Conservation (phyloP, 345 rosid genomes). For the Reutealis trisperma region DNA sequence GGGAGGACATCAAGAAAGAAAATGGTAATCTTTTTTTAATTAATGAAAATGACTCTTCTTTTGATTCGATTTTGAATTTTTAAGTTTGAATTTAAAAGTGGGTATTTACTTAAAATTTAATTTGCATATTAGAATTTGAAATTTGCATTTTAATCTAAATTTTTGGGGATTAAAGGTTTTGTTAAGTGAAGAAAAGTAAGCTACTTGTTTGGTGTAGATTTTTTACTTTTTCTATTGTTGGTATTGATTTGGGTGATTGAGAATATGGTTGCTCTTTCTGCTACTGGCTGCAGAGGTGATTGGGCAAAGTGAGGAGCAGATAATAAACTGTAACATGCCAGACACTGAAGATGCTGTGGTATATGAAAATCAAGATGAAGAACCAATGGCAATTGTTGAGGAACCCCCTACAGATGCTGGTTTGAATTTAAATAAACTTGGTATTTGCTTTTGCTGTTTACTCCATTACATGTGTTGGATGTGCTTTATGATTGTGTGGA, state of each 20-base stretch:
- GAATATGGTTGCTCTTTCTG: neutral
- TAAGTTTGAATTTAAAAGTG: neutral
- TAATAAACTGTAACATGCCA: conserved; percentile 49
- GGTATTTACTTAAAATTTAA: neutral
- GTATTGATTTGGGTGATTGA: conserved; percentile 3
- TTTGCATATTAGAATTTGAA: neutral
- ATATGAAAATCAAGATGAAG: conserved; percentile 60
- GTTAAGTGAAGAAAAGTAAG: neutral
- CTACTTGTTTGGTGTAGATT: no score
- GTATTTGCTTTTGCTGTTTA: conserved; percentile 22
- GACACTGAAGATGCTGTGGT: conserved; percentile 55
- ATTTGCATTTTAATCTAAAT: neutral
- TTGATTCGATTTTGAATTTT: neutral
- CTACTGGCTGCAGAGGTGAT: conserved; percentile 39
- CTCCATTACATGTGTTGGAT: neutral
- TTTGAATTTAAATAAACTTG: conserved; percentile 29
- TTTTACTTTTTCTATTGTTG: neutral
- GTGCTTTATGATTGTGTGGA: neutral
- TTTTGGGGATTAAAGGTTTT: neutral
- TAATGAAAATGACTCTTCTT: neutral
- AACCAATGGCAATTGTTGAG: conserved; percentile 58
- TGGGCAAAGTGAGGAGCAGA: conserved; percentile 51
- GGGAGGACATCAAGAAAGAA: conserved; percentile 61
- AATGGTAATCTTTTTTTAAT: conserved; percentile 19
- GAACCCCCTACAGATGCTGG: conserved; percentile 43